Conservation (phyloP, 2,329 filamentous ascomycete species). For the Aspergillus pseudoterreus region DNA sequence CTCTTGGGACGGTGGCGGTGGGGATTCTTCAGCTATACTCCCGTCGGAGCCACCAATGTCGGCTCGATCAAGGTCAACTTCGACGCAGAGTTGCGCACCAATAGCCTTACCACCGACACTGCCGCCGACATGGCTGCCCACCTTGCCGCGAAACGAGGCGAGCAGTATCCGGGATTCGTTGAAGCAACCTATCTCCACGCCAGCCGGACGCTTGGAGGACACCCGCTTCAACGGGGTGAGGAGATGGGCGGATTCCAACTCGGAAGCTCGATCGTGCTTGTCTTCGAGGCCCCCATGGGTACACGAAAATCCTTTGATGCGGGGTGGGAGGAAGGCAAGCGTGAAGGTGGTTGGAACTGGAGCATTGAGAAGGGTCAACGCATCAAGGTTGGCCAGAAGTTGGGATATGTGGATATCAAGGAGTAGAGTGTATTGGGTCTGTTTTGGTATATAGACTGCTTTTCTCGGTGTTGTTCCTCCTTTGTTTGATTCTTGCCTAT, state of each 20-base stretch:
- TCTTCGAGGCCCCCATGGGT: slow-evolving; percentile 86
- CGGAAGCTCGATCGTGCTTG: slow-evolving; percentile 88
- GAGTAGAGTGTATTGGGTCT: slow-evolving; percentile 8
- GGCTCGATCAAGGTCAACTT: slow-evolving; percentile 97
- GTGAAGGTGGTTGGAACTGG: slow-evolving; percentile 76
- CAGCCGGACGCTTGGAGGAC: slow-evolving; percentile 72
- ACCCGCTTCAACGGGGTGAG: slow-evolving; percentile 80
- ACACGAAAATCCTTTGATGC: slow-evolving; percentile 55
- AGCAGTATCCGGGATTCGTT: slow-evolving; percentile 83
- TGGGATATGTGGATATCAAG: slow-evolving; percentile 63
- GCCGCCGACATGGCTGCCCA: slow-evolving; percentile 83
- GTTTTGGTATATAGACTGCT: not conserved
- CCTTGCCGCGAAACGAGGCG: slow-evolving; percentile 68
- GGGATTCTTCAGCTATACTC: slow-evolving; percentile 95
- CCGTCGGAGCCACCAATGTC: slow-evolving; percentile 95
- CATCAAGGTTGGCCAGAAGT: slow-evolving; percentile 81
- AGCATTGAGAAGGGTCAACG: slow-evolving; percentile 79
- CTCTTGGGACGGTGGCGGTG: slow-evolving; percentile 91
- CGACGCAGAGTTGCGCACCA: slow-evolving; percentile 87
- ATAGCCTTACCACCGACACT: slow-evolving; percentile 87
- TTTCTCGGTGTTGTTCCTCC: not conserved
- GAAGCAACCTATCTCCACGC: slow-evolving; percentile 85
- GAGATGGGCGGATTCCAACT: slow-evolving; percentile 99
- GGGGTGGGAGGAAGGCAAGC: slow-evolving; percentile 54
- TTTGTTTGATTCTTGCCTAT: not conserved